Base-by-base conservation (phyloP, 352 stramenopile species). In the Globisporangium okanoganense region DNA sequence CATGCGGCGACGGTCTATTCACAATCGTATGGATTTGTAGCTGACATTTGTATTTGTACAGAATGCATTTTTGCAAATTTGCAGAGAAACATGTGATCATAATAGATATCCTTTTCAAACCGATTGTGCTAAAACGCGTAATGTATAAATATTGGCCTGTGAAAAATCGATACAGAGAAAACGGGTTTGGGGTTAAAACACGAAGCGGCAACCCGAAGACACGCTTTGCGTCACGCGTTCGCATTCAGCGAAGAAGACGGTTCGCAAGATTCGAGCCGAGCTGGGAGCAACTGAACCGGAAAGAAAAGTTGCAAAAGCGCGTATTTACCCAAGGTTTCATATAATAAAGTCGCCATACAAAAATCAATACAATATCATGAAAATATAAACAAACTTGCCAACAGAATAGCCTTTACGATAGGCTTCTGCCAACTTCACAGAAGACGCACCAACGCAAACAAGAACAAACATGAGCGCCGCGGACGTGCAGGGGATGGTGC, bases 401-500 rank as follows among this genome's bases (percentile, higher is more conserved):
- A 41, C 27, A 55, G 43, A 38, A 41, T 62, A 56, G 22, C 6
- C 8, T 27, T 10, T 54, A 31, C 48, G 25, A 20, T 22, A 40
- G 33, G 24, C 7, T n/a, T 22, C 12, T 16, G 3, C 22, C 6
- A 27, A 7, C 25, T 25, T 40, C 7, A 20, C 24, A 51, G 24
- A 35, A 35, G 35, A 43, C 18, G n/a, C 25, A 33, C 33, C 14
- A 22, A 20, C 20, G 14, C 33, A 3, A 22, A 8, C 33, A 3
- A n/a, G 36, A 59, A 12, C 31, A 40, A 54, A 48, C 0, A 87
- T 82, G 78, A 81, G 63, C 59, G 56, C 59, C 38, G 14, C 29
- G 5, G 65, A 80, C 35, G 77, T 82, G 25, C 74, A 75, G 61
- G 83, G 83, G n/a, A 49, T 90, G 35, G 71, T 91, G 63, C 67